Base-by-base conservation (phyloP, 208 protist genomes). In the Acanthamoeba healyi region DNA sequence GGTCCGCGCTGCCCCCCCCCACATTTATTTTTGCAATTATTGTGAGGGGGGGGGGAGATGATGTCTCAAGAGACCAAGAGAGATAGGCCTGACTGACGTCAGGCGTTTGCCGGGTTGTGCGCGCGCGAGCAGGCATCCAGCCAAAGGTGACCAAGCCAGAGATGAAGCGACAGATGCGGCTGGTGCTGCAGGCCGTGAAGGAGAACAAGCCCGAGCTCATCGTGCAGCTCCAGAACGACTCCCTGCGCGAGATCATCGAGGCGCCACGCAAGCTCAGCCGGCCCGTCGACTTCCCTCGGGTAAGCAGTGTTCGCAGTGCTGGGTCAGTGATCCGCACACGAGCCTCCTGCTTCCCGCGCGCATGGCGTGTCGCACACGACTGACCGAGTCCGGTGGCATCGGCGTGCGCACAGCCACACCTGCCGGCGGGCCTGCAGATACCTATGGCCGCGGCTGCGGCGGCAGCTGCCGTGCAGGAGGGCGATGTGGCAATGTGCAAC, bases 151-250 rank as follows among this genome's bases (percentile, higher is more conserved):
- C 72, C 4, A 81, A 81, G 42, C 72, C 72, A 29, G 72, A 81
- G 29, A 81, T 81, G 72, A 81, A 81, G 72, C 34, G 72, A 36
- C 72, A 81, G 36, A 51, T 81, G 42, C 72, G 72, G 42, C 34
- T 49, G 6, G 72, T 81, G 36, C 34, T 81, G 38, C 34, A 81
- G 36, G 72, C 72, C 38, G 38, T 81, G 34, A 81, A 49, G 72
- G 72, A 81, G 29, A 81, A 81, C 34, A 81, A 81, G 17, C 72
- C 42, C 17, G 38, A 81, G 22, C 72, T 81, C 36, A 38, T 81
- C 42, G 36, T 67, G 9, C 22, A 67, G 58, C 58, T 67, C n/a
- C 58, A 67, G 29, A 67, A 67, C 58, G 58, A 67, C 24, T 22
- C 58, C n/a, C 58, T 67, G 29, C 58, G 58, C 58, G 58, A 67